Evolutionary conservation across 2,329 filamentous ascomycete species (phyloP), one percentile per base, ranked within the genome.

Genomic region (Fusarium clavum): DNA sequence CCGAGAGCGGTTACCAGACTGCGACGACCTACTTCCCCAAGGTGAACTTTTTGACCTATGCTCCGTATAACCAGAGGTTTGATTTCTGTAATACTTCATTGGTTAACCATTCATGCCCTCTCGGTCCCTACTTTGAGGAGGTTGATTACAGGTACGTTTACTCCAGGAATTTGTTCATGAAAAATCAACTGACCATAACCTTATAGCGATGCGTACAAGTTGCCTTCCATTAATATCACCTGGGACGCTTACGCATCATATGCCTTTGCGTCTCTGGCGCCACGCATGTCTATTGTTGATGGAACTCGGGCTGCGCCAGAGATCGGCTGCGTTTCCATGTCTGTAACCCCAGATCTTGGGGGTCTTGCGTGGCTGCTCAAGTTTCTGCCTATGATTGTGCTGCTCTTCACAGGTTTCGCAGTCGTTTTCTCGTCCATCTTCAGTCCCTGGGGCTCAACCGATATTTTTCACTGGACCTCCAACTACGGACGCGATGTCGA

Each of bases 401-500:
- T 99, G 32, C 82, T 95, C 5, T 84, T 95, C 43, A 93, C 97
- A 47, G 96, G 90, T 3, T 80, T 94, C 61, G 94, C 94, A 16
- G 97, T 95, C 9, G 84, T 94, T 38, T 90, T 94, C 71, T 94
- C 96, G 5, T 92, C 90, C 52, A 93, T 97, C 40, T 95, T 90
- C 77, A 98, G 94, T 76, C 96, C 96, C 0, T 99, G 96, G 95
- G 96, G 96, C 22, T 93, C 94, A 3, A 89, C 89, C 10, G 92
- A 99, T 77, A 86, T 95, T 22, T 98, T 98, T 79, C 91, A 93
- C 72, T 99, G 95, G 94, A 94, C 94, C n/a, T 97, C 94, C 77
- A 99, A 99, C 78, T 98, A 97, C 78, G 96, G 96, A 38, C 90
- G 95, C 73, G 96, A 99, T 74, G 92, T 93, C 66, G 96, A 99